A percentile compares a stretch with the other conserved stretches of the same genome.
phyloP scores from a whole-genome alignment of 306 rosid genomes.

The Castanea sativa region DNA sequence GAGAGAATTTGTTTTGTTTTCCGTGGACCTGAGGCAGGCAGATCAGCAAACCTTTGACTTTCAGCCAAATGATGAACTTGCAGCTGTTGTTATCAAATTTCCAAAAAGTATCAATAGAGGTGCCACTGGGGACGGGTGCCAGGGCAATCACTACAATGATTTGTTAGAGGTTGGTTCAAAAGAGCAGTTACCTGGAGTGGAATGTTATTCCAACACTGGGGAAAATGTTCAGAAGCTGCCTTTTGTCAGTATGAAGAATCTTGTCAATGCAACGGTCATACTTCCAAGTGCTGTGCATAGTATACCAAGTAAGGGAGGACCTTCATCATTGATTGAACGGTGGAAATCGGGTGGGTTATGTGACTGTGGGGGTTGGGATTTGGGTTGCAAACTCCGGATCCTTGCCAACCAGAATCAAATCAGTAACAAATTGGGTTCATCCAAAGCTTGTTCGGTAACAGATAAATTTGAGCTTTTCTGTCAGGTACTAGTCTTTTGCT shows the following conservation, averaged over 20 bases:
- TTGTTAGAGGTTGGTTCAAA: constrained; percentile 17
- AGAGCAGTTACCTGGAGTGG: constrained; percentile 25
- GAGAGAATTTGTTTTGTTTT: constrained; percentile 73
- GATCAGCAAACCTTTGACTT: constrained; percentile 57
- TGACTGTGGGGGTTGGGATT: constrained; percentile 99
- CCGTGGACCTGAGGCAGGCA: constrained; percentile 58
- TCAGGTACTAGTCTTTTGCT: constrained; percentile 54
- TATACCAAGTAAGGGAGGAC: constrained; percentile 92
- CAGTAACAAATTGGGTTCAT: constrained; percentile 36
- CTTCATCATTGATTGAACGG: constrained; percentile 89
- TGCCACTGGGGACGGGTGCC: constrained; percentile 20
- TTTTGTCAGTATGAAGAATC: constrained; percentile 24
- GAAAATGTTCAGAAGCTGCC: constrained; percentile 15
- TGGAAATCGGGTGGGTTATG: constrained; percentile 95
- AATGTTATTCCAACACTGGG: constrained; percentile 25
- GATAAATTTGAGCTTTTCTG: constrained; percentile 65
- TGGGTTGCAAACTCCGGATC: constrained; percentile 81
- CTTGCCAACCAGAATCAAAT: constrained; percentile 50
- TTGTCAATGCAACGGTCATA: constrained; percentile 57
- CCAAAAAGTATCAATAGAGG: constrained; percentile 35
- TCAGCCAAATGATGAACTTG: constrained; percentile 82
- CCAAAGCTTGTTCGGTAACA: constrained; percentile 28
- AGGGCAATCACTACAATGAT: constrained; percentile 20
- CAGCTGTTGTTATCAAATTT: constrained; percentile 73
- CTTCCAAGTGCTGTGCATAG: constrained; percentile 90